phyloP scores from a whole-genome alignment of 202 grass and related monocot species.

The Cymbopogon flexuosus region DNA sequence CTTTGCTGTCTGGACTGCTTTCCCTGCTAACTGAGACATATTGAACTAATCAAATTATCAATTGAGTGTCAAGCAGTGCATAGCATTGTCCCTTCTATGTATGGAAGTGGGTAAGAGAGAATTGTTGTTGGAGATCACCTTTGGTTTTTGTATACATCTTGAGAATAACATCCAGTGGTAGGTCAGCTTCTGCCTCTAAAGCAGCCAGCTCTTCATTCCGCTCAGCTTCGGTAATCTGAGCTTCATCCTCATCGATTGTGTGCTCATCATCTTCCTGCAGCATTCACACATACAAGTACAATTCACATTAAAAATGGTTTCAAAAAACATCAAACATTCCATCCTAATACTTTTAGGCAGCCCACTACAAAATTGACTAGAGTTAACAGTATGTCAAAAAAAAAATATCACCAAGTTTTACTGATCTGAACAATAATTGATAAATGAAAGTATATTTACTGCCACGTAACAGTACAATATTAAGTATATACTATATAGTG shows the following conservation, averaged over 20 bases:
- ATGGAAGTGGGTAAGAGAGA: conserved; percentile 13
- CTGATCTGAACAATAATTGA: conserved; percentile 17
- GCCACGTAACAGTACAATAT: not conserved
- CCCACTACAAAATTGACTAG: not conserved
- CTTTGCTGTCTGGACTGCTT: conserved; percentile 50
- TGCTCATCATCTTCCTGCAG: conserved; percentile 82
- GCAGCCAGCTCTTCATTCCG: conserved; percentile 72
- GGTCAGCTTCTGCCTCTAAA: conserved; percentile 84
- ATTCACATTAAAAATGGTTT: conserved; percentile 6
- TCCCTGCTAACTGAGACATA: conserved; percentile 90
- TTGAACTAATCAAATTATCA: conserved; percentile 66
- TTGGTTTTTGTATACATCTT: conserved; percentile 50
- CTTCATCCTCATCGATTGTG: conserved; percentile 92
- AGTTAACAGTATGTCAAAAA: not conserved
- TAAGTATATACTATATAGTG: not conserved
- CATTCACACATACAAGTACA: conserved; percentile 12
- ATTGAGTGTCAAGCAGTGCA: conserved; percentile 28
- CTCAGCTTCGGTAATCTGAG: conserved; percentile 77
- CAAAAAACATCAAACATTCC: not conserved
- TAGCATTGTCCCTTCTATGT: conserved; percentile 7
- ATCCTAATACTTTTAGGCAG: not conserved
- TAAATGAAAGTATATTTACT: not conserved
- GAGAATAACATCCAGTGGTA: conserved; percentile 77
- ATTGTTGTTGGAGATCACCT: conserved; percentile 48
- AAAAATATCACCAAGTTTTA: not conserved